Conservation (phyloP, 2,329 filamentous ascomycete species). For the Aspergillus phoenicis region DNA sequence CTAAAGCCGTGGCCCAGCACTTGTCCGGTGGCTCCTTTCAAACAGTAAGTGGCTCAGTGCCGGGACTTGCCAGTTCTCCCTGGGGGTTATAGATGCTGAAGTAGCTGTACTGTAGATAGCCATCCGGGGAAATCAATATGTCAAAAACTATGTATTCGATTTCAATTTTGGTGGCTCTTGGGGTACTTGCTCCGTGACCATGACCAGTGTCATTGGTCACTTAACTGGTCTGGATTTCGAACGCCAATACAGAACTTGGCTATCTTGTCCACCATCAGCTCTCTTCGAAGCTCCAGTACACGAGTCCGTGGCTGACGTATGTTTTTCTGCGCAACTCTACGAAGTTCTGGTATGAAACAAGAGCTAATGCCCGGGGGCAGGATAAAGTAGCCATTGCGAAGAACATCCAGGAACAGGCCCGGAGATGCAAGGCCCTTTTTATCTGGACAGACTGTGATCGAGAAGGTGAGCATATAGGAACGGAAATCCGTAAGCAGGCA, state of each 20-base stretch:
- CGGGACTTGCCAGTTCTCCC: neutral
- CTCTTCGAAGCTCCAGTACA: constrained; percentile 81
- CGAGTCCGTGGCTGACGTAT: constrained; percentile 67
- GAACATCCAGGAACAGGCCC: constrained; percentile 81
- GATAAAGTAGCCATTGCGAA: constrained; percentile 78
- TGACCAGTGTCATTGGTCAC: constrained; percentile 92
- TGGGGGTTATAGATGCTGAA: constrained; percentile 22
- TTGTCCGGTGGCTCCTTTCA: constrained; percentile 74
- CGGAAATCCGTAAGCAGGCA: constrained; percentile 84
- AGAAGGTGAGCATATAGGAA: constrained; percentile 94
- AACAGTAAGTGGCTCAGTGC: constrained; percentile 58
- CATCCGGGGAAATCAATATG: constrained; percentile 69
- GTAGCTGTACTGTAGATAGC: constrained; percentile 61
- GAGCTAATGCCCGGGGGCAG: constrained; percentile 46
- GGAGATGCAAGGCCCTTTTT: constrained; percentile 72
- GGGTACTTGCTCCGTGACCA: constrained; percentile 81
- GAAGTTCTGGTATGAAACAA: neutral
- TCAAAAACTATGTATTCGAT: constrained; percentile 92
- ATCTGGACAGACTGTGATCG: constrained; percentile 99
- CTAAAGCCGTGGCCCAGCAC: constrained; percentile 89
- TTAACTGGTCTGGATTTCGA: constrained; percentile 80
- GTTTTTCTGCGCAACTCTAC: constrained; percentile 20
- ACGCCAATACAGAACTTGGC: constrained; percentile 74
- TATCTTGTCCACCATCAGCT: constrained; percentile 72
- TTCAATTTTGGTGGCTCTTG: constrained; percentile 82